Conservation (phyloP, 2,329 filamentous ascomycete genomes). For the Colletotrichum aenigma region DNA sequence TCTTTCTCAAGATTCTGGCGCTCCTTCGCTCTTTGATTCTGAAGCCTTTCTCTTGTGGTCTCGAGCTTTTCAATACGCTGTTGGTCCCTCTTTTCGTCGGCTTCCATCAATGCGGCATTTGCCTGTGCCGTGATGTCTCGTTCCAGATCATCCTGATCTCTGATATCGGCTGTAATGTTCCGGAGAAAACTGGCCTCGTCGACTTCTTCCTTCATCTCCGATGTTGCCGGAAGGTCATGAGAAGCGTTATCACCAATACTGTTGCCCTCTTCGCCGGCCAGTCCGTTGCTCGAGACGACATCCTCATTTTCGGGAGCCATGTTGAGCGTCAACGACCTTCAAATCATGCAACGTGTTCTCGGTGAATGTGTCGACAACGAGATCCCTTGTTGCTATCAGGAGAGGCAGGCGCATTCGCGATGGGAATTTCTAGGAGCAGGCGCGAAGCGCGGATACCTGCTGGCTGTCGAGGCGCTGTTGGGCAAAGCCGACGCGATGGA, state of each 20-base stretch:
- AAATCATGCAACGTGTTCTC: background rate
- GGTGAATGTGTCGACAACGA: background rate
- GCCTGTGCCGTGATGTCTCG: constrained; percentile 77
- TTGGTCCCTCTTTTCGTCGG: constrained; percentile 67
- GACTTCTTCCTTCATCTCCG: background rate
- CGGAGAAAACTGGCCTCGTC: constrained; percentile 13
- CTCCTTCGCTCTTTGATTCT: constrained; percentile 65
- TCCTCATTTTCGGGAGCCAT: background rate
- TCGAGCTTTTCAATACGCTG: constrained; percentile 66
- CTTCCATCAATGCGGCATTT: constrained; percentile 62
- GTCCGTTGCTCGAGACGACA: background rate
- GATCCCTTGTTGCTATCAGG: background rate
- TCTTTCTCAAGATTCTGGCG: constrained; percentile 50
- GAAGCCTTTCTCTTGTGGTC: constrained; percentile 60
- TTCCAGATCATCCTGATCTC: constrained; percentile 89
- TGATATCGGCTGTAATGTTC: constrained; percentile 52
- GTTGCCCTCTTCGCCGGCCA: background rate
- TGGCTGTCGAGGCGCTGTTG: background rate
- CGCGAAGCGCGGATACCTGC: background rate
- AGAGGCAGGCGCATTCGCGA: background rate
- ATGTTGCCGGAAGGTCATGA: background rate
- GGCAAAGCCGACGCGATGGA: background rate
- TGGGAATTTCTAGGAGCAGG: background rate
- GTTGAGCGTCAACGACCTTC: background rate
- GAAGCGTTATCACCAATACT: background rate